A percentile compares a stretch with the other conserved stretches of the same genome.
These are phyloP conservation scores for Colletotrichum gloeosporioides DNA, from an alignment of 2,329 filamentous ascomycete species.

Conservation along the genomic window DNA sequence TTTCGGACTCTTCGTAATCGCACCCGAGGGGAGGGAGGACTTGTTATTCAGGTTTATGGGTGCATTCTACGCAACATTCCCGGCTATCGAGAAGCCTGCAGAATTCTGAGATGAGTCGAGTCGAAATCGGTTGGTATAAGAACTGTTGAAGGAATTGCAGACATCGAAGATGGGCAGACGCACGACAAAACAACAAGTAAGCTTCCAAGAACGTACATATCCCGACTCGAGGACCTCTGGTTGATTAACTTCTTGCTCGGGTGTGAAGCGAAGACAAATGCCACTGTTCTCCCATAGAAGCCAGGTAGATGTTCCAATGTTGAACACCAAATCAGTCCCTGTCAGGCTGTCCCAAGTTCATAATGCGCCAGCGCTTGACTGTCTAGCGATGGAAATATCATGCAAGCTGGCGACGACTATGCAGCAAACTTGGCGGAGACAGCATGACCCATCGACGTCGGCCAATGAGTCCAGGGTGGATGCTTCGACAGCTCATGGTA, in stretches of 20 bases:
- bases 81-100: not conserved
- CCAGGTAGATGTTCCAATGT: not conserved
- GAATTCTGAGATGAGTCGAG: not conserved
- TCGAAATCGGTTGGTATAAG: not conserved
- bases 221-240: not conserved
- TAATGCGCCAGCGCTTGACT: not conserved
- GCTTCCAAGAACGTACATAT: not conserved
- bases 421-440: not conserved
- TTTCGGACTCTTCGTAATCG: slow-evolving; percentile 30
- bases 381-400: not conserved
- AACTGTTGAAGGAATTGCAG: not conserved
- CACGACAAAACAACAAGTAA: not conserved
- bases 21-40: not conserved
- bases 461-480: not conserved
- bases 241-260: not conserved
- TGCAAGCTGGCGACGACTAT: not conserved
- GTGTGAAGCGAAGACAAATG: not conserved
- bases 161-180: not conserved
- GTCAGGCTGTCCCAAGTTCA: not conserved
- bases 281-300: not conserved
- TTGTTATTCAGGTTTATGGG: not conserved
- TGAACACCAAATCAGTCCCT: not conserved
- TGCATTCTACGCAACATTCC: not conserved
- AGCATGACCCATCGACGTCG: not conserved
- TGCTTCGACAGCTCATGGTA: not conserved